phyloP scores from a whole-genome alignment of 306 rosid species.

The Alnus rubra region DNA sequence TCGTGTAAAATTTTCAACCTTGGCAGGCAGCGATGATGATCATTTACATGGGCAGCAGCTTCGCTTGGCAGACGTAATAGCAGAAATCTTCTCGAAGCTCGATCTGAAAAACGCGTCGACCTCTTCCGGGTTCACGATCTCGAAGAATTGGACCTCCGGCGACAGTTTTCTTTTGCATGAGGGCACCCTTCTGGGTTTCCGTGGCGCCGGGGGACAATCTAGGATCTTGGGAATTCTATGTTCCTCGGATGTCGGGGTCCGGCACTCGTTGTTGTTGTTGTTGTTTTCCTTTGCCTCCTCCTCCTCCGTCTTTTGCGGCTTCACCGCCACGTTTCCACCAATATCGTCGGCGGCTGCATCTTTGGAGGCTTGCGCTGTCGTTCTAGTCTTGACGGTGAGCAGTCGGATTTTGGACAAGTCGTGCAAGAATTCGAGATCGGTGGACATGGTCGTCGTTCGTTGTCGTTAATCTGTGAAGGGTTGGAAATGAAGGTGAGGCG shows the following conservation, averaged over 20 bases:
- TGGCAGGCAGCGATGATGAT: not conserved
- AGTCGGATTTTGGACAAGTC: conserved; percentile 35
- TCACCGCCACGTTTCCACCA: not conserved
- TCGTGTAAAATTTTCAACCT: conserved; percentile 11
- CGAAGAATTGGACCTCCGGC: conserved; percentile 47
- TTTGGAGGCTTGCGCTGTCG: conserved; percentile 13
- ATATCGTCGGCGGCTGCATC: not conserved
- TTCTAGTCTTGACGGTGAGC: conserved; percentile 23
- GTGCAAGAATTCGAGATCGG: conserved; percentile 47
- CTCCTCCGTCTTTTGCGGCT: not conserved
- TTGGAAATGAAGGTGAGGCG: conserved; percentile 11
- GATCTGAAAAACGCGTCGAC: conserved; percentile 48
- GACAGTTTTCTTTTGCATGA: conserved; percentile 48
- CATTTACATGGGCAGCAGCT: conserved; percentile 51
- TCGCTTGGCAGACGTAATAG: conserved; percentile 27
- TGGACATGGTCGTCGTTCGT: conserved; percentile 34
- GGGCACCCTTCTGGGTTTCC: conserved; percentile 37
- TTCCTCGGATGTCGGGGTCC: conserved; percentile 47
- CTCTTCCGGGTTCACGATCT: conserved; percentile 42
- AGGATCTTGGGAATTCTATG: conserved; percentile 41
- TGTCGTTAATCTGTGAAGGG: not conserved
- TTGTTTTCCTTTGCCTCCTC: not conserved
- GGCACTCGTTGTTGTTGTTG: conserved; percentile 15
- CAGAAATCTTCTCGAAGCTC: conserved; percentile 25
- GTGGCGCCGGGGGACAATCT: conserved; percentile 58